phyloP scores from a whole-genome alignment of 2,329 filamentous ascomycete species.

The Saccharata proteae region DNA sequence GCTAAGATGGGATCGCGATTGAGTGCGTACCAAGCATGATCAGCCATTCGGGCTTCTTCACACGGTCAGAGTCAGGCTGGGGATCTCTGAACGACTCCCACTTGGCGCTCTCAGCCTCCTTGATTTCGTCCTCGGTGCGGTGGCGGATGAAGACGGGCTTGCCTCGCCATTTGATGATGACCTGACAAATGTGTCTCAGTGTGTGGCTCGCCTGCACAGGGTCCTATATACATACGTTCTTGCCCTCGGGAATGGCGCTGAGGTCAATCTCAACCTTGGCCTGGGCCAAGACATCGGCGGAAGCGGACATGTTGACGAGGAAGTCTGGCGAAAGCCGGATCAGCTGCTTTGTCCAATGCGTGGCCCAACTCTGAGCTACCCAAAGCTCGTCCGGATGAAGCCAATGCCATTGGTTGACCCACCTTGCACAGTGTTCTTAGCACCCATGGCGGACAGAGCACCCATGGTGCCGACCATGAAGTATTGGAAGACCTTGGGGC shows the following conservation, averaged over 20 bases:
- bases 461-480: slow-evolving; percentile 98
- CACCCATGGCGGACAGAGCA: slow-evolving; percentile 79
- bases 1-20: slow-evolving; percentile 9
- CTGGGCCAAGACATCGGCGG: slow-evolving; percentile 95
- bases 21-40: slow-evolving; percentile 75
- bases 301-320: slow-evolving; percentile 99
- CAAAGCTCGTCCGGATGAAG: background rate
- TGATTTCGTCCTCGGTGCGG: slow-evolving; percentile 85
- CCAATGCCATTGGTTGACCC: no score
- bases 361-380: slow-evolving; percentile 1
- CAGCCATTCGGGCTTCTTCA: slow-evolving; percentile 97
- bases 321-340: slow-evolving; percentile 56
- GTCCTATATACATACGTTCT: slow-evolving; percentile 66
- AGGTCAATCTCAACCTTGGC: slow-evolving; percentile 99
- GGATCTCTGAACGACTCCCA: slow-evolving; percentile 79
- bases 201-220: background rate
- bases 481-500: slow-evolving; percentile 86
- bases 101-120: slow-evolving; percentile 83
- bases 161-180: slow-evolving; percentile 99
- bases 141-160: slow-evolving; percentile 99
- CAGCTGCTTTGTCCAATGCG: slow-evolving; percentile 5
- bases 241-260: slow-evolving; percentile 86
- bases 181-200: slow-evolving; percentile 36
- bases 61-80: slow-evolving; percentile 79
- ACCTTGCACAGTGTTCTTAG: slow-evolving; percentile 98